These are phyloP conservation scores for Paecilomyces sp. DNA, from an alignment of 2,329 filamentous ascomycete genomes.

Conservation along the genomic window DNA sequence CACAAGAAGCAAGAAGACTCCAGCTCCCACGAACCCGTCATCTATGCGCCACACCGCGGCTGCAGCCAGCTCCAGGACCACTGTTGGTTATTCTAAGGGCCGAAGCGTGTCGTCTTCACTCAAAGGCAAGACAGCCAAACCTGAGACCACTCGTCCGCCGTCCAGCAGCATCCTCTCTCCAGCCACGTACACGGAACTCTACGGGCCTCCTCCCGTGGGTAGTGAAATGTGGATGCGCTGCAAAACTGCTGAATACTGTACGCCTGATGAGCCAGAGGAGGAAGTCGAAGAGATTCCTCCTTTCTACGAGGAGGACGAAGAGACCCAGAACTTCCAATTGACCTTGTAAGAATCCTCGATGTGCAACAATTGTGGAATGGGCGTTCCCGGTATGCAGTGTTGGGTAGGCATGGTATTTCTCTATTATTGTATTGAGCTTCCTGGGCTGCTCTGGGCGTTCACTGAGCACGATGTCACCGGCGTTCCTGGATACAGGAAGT, in stretches of 20 bases:
- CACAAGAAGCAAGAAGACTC: conserved; percentile 34
- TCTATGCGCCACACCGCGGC: conserved; percentile 54
- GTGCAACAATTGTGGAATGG: conserved; percentile 3
- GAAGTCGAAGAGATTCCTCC: conserved; percentile 21
- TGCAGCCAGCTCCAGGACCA: conserved; percentile 65
- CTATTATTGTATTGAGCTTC: not conserved
- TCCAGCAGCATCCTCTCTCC: conserved; percentile 29
- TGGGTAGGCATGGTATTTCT: conserved; percentile 1
- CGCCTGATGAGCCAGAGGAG: conserved; percentile 13
- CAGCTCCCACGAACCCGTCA: conserved; percentile 42
- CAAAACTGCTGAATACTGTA: conserved; percentile 30
- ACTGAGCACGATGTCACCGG: not conserved
- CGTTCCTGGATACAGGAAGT: not conserved
- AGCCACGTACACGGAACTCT: conserved; percentile 35
- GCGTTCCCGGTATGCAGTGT: not conserved
- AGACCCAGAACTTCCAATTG: conserved; percentile 32
- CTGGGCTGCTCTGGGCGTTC: not conserved
- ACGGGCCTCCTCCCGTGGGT: conserved; percentile 34
- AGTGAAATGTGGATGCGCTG: conserved; percentile 38
- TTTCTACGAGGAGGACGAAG: conserved; percentile 32
- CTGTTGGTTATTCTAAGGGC: conserved; percentile 78
- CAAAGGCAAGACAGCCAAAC: conserved; percentile 16
- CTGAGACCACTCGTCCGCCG: conserved; percentile 13
- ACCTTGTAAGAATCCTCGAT: conserved; percentile 19
- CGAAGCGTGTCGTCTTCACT: conserved; percentile 37